These are phyloP conservation scores for Penicillium egyptiacum DNA, from an alignment of 495 filamentous ascomycete species.

Conservation along the genomic window DNA sequence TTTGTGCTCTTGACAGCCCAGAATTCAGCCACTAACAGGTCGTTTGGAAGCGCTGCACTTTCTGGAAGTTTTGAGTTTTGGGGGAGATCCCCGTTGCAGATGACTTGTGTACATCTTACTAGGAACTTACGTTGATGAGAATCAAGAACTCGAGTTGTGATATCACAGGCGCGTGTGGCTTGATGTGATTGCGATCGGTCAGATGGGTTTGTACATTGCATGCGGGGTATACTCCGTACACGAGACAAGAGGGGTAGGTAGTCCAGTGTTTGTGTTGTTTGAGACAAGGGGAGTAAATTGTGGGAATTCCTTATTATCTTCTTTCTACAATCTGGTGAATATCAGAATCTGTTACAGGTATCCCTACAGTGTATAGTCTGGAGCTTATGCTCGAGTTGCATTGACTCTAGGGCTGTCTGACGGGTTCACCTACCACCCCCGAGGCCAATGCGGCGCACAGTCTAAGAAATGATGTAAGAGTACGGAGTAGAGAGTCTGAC, in stretches of 20 bases:
- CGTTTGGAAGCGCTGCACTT: conserved; percentile 18
- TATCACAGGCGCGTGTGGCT: conserved; percentile 8
- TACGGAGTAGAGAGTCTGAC: conserved; percentile 14
- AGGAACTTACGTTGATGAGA: conserved; percentile 1
- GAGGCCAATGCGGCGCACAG: neutral
- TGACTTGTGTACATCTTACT: conserved; percentile 7
- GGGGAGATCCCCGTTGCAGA: conserved; percentile 10
- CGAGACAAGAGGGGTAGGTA: neutral
- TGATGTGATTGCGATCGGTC: conserved; percentile 18
- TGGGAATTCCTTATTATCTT: neutral
- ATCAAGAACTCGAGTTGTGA: conserved; percentile 14
- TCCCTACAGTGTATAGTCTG: neutral
- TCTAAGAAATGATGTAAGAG: conserved; percentile 24
- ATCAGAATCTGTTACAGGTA: neutral
- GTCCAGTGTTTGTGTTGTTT: neutral
- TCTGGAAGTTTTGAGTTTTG: conserved; percentile 6
- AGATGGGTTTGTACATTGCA: conserved; percentile 14
- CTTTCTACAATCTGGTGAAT: neutral
- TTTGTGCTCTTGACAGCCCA: neutral
- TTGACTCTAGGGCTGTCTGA: neutral
- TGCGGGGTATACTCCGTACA: conserved; percentile 4
- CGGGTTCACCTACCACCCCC: neutral
- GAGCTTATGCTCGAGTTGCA: conserved; percentile 1
- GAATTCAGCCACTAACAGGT: conserved; percentile 14
- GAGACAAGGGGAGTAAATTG: neutral